Percentiles rank a stretch among this genome's conserved stretches.
Evolutionary conservation across 177 flowering plant species (phyloP).

Genomic region (Telopea speciosissima): DNA sequence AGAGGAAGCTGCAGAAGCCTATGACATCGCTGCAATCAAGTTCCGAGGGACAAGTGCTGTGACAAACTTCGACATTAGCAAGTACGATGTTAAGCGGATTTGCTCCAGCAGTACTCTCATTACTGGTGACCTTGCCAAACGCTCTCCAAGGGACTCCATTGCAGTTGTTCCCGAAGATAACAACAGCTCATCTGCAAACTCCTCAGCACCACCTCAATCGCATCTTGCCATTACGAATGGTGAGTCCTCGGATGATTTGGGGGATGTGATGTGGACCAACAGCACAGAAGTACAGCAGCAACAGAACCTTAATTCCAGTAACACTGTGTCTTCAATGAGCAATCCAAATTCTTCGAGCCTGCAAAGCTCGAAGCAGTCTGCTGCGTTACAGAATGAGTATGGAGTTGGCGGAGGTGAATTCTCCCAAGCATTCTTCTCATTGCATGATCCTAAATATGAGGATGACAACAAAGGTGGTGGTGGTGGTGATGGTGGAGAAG

Average conservation of each 20-base stretch:
- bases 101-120: constrained; percentile 73
- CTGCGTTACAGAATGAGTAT: constrained; percentile 14
- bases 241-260: constrained; percentile 26
- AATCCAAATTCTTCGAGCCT: constrained; percentile 17
- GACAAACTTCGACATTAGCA: constrained; percentile 80
- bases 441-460: constrained; percentile 32
- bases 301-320: background rate
- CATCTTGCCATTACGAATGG: constrained; percentile 27
- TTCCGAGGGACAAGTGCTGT: constrained; percentile 84
- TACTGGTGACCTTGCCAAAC: constrained; percentile 65
- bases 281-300: constrained; percentile 15
- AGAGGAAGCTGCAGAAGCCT: constrained; percentile 97
- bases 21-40: constrained; percentile 93
- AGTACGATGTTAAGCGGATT: constrained; percentile 83
- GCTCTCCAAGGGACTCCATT: constrained; percentile 44
- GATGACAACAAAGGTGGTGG: constrained; percentile 16
- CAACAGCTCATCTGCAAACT: constrained; percentile 25
- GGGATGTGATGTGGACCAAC: constrained; percentile 38
- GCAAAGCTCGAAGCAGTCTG: constrained; percentile 26
- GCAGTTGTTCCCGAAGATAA: constrained; percentile 24
- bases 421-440: constrained; percentile 23
- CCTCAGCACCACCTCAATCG: constrained; percentile 31
- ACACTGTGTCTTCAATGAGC: constrained; percentile 7
- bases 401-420: constrained; percentile 26
- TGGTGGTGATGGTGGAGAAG: constrained; percentile 15